Conservation (phyloP, 2,329 filamentous ascomycete species). For the Stachybotrys chartarum region DNA sequence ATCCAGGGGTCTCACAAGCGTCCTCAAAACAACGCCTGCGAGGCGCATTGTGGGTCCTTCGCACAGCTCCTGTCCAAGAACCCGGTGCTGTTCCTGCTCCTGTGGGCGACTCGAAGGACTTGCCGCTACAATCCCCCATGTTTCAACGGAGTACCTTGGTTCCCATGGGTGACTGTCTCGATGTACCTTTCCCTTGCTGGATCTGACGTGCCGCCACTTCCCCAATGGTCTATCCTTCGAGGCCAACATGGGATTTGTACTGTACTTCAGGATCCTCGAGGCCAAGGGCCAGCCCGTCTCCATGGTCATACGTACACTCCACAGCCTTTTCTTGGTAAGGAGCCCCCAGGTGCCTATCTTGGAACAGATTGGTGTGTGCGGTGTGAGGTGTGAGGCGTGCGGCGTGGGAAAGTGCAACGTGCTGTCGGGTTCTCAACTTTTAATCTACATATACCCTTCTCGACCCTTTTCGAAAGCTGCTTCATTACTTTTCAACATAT, state of each 20-base stretch:
- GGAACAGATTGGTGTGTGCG: background rate
- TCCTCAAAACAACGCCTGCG: background rate
- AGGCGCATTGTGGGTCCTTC: background rate
- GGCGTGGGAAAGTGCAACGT: background rate
- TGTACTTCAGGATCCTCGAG: background rate
- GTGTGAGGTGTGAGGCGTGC: background rate
- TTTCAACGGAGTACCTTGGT: slow-evolving; percentile 6
- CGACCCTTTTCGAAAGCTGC: background rate
- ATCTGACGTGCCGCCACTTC: background rate
- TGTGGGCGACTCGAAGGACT: background rate
- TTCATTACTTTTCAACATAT: background rate
- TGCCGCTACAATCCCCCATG: slow-evolving; percentile 5
- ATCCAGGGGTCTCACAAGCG: background rate
- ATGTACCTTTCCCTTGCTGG: background rate
- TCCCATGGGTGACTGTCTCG: background rate
- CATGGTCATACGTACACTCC: background rate
- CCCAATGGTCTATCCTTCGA: background rate
- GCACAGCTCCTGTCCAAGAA: background rate
- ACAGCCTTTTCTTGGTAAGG: background rate
- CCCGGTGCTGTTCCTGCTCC: background rate
- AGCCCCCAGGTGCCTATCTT: background rate
- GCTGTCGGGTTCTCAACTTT: no score
- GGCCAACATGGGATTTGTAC: background rate
- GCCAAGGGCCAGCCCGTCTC: background rate
- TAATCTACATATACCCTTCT: background rate